Evolutionary conservation across 169 alveolate genomes (phyloP).

Genomic region (Perkinsus chesapeaki): DNA sequence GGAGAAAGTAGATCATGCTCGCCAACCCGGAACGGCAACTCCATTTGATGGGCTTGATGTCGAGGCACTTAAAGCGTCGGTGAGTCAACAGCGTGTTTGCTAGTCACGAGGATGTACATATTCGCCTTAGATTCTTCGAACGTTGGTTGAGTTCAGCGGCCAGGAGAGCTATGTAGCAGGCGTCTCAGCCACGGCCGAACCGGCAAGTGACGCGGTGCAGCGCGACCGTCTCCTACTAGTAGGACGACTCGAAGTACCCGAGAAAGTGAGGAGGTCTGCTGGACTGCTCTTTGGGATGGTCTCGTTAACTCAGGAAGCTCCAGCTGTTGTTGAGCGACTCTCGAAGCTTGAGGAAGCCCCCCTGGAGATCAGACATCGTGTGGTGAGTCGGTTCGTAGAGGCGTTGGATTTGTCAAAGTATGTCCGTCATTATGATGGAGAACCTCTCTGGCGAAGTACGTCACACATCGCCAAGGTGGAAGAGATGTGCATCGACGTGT

Average conservation of each 20-base stretch:
- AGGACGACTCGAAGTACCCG: background rate
- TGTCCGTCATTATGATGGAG: no score
- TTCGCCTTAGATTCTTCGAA: background rate
- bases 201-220: background rate
- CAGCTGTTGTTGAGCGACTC: background rate
- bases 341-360: background rate
- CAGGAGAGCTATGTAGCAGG: background rate
- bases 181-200: background rate
- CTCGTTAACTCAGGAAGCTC: background rate
- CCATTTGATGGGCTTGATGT: background rate
- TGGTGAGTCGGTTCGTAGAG: background rate
- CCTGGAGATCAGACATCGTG: background rate
- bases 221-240: background rate
- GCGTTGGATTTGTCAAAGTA: no score
- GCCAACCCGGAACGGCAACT: no score
- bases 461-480: no score
- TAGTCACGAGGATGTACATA: no score
- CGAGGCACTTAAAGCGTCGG: background rate
- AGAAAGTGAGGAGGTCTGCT: background rate
- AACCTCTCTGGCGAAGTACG: no score
- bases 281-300: background rate
- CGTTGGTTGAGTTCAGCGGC: background rate
- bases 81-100: background rate
- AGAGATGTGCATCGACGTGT: no score
- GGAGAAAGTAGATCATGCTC: no score